phyloP scores from a whole-genome alignment of 805 yeast genomes.

The Cyberlindnera suaveolens region DNA sequence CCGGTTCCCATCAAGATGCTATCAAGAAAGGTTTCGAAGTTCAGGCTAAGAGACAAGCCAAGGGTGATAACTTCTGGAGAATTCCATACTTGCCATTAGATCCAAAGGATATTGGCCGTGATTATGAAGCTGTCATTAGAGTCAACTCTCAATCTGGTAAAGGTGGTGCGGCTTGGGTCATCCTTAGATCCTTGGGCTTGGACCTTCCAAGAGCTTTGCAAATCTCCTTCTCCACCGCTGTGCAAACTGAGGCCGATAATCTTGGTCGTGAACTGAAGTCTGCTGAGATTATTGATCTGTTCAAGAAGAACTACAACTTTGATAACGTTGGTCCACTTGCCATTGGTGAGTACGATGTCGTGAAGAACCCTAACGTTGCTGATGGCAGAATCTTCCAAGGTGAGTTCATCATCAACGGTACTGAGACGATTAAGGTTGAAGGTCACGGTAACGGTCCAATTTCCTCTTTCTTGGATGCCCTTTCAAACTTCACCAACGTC shows the following conservation, averaged over 20 bases:
- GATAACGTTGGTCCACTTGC: slow-evolving; percentile 31
- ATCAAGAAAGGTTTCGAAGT: slow-evolving; percentile 59
- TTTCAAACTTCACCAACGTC: slow-evolving; percentile 44
- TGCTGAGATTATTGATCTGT: slow-evolving; percentile 54
- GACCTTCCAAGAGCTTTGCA: slow-evolving; percentile 72
- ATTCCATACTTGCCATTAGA: slow-evolving; percentile 76
- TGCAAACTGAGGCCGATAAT: slow-evolving; percentile 58
- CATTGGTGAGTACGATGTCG: slow-evolving; percentile 36
- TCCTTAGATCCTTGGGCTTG: slow-evolving; percentile 61
- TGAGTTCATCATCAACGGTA: slow-evolving; percentile 30
- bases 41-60: slow-evolving; percentile 43
- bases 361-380: slow-evolving; percentile 28
- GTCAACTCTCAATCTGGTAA: slow-evolving; percentile 85
- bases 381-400: slow-evolving; percentile 38
- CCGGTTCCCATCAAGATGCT: slow-evolving; percentile 70
- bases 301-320: slow-evolving; percentile 50
- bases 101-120: slow-evolving; percentile 77
- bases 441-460: slow-evolving; percentile 80
- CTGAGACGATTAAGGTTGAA: slow-evolving; percentile 28
- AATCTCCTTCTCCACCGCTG: slow-evolving; percentile 58
- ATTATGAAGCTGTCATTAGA: slow-evolving; percentile 75
- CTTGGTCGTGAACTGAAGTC: slow-evolving; percentile 65
- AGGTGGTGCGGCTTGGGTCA: slow-evolving; percentile 84
- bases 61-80: slow-evolving; percentile 52
- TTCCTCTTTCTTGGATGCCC: slow-evolving; percentile 64